Conservation (phyloP, 2,329 filamentous ascomycete genomes). For the Chaetomium globosum region DNA sequence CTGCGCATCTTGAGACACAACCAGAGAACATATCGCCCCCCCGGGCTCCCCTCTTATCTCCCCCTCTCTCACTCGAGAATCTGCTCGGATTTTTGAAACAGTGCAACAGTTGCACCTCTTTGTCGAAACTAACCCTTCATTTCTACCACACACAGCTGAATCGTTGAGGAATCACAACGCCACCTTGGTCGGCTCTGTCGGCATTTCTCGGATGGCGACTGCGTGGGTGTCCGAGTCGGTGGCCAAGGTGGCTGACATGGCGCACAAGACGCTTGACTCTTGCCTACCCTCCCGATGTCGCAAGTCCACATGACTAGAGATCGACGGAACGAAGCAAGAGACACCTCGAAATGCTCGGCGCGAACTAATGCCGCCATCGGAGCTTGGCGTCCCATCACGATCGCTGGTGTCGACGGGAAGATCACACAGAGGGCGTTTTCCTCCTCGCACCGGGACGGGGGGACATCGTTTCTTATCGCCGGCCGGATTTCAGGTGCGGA, state of each 20-base stretch:
- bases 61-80: slow-evolving; percentile 9
- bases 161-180: not conserved
- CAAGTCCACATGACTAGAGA: slow-evolving; percentile 21
- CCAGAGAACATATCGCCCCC: slow-evolving; percentile 1
- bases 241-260: not conserved
- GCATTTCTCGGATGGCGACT: not conserved
- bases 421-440: slow-evolving; percentile 25
- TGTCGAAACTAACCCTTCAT: slow-evolving; percentile 14
- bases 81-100: slow-evolving; percentile 25
- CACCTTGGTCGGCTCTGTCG: slow-evolving; percentile 4
- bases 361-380: slow-evolving; percentile 14
- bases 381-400: slow-evolving; percentile 18
- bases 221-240: not conserved
- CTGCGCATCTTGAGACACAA: slow-evolving; percentile 29
- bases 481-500: slow-evolving; percentile 3
- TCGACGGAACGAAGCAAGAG: slow-evolving; percentile 34
- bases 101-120: slow-evolving; percentile 19
- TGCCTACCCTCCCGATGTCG: not conserved
- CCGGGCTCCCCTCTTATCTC: slow-evolving; percentile 16
- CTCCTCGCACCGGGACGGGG: not conserved
- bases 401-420: slow-evolving; percentile 24
- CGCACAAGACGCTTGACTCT: not conserved
- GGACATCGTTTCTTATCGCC: not conserved
- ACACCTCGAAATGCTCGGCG: slow-evolving; percentile 18
- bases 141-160: slow-evolving; percentile 3